These are phyloP conservation scores for Neospermospora avenae DNA, from an alignment of 2,329 filamentous ascomycete genomes.

Conservation along the genomic window DNA sequence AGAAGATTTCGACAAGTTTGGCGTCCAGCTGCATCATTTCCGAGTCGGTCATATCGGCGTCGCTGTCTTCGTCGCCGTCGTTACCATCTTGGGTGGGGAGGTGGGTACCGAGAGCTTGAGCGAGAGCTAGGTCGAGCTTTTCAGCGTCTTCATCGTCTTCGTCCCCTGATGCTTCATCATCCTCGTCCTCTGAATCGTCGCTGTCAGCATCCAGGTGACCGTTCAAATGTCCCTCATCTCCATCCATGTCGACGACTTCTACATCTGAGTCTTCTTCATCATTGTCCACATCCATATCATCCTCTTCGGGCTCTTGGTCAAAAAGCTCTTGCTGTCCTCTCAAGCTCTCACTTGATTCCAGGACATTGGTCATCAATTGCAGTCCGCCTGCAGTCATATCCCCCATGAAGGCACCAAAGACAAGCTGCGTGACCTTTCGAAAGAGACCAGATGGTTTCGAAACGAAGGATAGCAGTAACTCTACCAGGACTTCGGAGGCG, in stretches of 20 bases:
- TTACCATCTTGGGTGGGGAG: conserved; percentile 56
- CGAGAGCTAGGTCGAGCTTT: conserved; percentile 66
- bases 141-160: conserved; percentile 41
- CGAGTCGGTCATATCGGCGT: conserved; percentile 89
- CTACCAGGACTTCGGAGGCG: conserved; percentile 71
- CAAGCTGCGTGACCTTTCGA: conserved; percentile 81
- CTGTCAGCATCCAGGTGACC: conserved; percentile 39
- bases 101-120: conserved; percentile 72
- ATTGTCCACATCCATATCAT: conserved; percentile 42
- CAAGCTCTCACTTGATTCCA: conserved; percentile 75
- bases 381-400: conserved; percentile 73
- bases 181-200: conserved; percentile 44
- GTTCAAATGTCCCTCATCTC: conserved; percentile 39
- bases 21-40: conserved; percentile 89
- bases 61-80: conserved; percentile 56
- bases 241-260: conserved; percentile 47
- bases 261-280: conserved; percentile 45
- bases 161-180: conserved; percentile 39
- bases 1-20: conserved; percentile 82
- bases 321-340: conserved; percentile 87
- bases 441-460: conserved; percentile 82
- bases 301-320: conserved; percentile 60
- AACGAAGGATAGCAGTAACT: conserved; percentile 86
- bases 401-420: conserved; percentile 78
- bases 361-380: conserved; percentile 61